A percentile compares a stretch with the other conserved stretches of the same genome.
These are phyloP conservation scores for Hymenoscyphus fraxineus DNA, from an alignment of 2,329 filamentous ascomycete genomes.

Conservation along the genomic window DNA sequence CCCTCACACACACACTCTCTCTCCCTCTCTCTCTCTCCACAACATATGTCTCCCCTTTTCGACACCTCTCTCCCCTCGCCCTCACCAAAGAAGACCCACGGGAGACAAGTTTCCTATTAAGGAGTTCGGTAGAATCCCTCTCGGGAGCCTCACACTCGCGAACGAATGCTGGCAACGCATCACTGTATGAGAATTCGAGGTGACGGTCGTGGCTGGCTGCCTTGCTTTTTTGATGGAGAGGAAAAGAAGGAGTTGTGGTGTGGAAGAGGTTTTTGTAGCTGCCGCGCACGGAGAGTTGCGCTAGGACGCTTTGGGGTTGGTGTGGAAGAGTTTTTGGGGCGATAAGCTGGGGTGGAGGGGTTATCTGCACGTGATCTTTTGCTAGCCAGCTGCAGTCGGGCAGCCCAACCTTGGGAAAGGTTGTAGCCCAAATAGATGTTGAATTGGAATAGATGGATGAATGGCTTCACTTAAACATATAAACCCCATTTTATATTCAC, in stretches of 20 bases:
- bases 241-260: constrained; percentile 34
- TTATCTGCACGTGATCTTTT: neutral
- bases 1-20: neutral
- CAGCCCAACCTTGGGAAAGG: no score
- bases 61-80: constrained; percentile 69
- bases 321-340: neutral
- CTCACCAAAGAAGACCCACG: constrained; percentile 68
- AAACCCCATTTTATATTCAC: no score
- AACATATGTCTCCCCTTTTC: constrained; percentile 60
- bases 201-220: constrained; percentile 68
- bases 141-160: constrained; percentile 58
- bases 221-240: constrained; percentile 57
- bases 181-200: constrained; percentile 53
- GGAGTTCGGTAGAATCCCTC: constrained; percentile 47
- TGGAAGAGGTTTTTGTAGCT: constrained; percentile 13
- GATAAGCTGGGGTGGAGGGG: neutral
- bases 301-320: constrained; percentile 4
- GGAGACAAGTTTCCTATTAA: constrained; percentile 68
- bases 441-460: no score
- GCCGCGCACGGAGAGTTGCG: neutral
- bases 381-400: no score
- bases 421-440: no score
- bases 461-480: no score
- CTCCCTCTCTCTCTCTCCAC: neutral
- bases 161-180: constrained; percentile 63